A percentile compares a stretch with the other conserved stretches of the same genome.
phyloP scores from a whole-genome alignment of 176 grass and related monocot genomes.

The Cenchrus americanus region DNA sequence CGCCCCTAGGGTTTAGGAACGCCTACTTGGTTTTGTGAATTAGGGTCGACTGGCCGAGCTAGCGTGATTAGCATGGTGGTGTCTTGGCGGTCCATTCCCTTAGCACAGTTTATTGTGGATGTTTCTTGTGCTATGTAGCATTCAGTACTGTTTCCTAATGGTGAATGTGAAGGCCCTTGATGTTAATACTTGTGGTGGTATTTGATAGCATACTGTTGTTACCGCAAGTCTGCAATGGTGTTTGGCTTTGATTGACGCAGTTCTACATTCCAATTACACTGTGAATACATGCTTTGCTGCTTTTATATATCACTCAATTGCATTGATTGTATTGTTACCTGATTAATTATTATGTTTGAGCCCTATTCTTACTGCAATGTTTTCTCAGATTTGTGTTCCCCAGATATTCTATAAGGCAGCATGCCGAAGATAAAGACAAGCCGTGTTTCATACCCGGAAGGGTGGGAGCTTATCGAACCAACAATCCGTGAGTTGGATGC shows the following conservation, averaged over 20 bases:
- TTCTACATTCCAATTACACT: background rate
- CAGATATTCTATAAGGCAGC: background rate
- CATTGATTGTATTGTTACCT: background rate
- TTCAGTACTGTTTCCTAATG: background rate
- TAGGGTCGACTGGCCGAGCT: background rate
- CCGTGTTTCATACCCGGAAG: slow-evolving; percentile 82
- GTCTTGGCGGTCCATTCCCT: background rate
- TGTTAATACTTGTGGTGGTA: background rate
- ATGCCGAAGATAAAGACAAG: slow-evolving; percentile 95
- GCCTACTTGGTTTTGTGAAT: background rate
- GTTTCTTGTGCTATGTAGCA: background rate
- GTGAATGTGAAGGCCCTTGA: background rate
- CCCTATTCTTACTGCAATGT: background rate
- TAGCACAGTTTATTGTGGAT: background rate
- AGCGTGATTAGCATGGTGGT: background rate
- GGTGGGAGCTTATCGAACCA: slow-evolving; percentile 90
- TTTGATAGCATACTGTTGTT: background rate
- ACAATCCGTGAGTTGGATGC: slow-evolving; percentile 84
- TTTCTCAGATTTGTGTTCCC: background rate
- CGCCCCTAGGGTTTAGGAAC: slow-evolving; percentile 19
- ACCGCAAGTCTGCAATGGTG: background rate
- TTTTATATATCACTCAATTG: too few relatives aligned
- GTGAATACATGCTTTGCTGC: background rate
- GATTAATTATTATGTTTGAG: background rate
- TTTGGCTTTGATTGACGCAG: background rate